Evolutionary conservation across 176 grass and related monocot genomes (phyloP).

Genomic region (Triticum monococcum): DNA sequence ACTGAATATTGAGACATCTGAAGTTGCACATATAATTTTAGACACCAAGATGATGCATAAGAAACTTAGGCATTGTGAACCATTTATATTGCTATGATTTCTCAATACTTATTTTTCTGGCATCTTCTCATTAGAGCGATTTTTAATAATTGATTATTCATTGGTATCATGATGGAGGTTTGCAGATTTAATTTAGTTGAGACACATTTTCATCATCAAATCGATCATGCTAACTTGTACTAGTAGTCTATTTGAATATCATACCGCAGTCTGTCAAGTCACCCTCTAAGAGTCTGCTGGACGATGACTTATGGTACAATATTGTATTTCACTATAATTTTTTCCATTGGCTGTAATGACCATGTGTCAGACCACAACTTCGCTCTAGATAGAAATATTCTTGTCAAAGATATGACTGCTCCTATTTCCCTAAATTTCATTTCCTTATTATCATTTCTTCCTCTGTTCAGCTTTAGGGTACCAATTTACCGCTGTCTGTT

Average conservation of each 20-base stretch:
- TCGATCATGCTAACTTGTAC: conserved; percentile 3
- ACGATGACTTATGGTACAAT: not conserved
- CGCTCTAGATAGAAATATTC: not conserved
- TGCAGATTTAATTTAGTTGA: not conserved
- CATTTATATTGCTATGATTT: conserved; percentile 5
- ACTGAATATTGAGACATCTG: not conserved
- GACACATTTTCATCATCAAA: not conserved
- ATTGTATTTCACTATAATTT: not conserved
- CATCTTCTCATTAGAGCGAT: not conserved
- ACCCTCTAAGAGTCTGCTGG: not conserved
- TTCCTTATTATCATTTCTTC: not conserved
- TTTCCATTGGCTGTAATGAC: not conserved
- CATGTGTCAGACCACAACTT: not conserved
- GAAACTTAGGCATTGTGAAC: not conserved
- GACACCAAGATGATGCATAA: not conserved
- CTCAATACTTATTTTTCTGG: not conserved
- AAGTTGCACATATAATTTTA: not conserved
- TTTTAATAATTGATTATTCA: not conserved
- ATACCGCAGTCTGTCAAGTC: not conserved
- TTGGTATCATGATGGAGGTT: not conserved
- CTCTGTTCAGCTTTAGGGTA: not conserved
- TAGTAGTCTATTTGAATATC: not conserved
- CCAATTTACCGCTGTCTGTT: not conserved
- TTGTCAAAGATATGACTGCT: conserved; percentile 1
- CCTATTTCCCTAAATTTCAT: conserved; percentile 5